Evolutionary conservation across 305 asterid genomes (phyloP), one percentile per base, ranked within the genome.

Genomic region (Solanum aculeatissimum): DNA sequence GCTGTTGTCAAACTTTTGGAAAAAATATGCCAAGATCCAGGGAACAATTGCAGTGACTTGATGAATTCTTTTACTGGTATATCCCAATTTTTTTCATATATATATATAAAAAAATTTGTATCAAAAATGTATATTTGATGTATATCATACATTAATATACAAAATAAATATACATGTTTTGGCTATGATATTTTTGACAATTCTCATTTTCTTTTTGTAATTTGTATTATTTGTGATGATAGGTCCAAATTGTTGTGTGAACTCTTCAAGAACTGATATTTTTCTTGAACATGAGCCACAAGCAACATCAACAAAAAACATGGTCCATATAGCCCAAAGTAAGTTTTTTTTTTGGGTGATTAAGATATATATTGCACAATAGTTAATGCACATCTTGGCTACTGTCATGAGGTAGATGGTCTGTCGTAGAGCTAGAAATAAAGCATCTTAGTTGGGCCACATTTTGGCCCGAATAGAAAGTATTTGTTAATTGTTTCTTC

Each of bases 321-420:
- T 93, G 93, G 25, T 94, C 86, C 98, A 94, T 80, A 87, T 94
- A 65, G 95, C 97, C 47, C 98, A 93, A 57, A 95, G 97, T 95
- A 92, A 83, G 96, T 82, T 32, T 32, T 32, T 32, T 32, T 29
- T 29, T 32, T 32, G 4, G 2, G 35, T 32, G 35, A 4, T 32
- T 32, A 32, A 2, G 35, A 32, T 32, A 32, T 32, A 32, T 32
- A 32, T 32, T 32, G 35, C 35, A 32, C 3, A 32, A 32, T 32
- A 32, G 3, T 32, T 32, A 32, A 32, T 32, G 35, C 35, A 32
- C 3, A 4, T 32, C 35, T 32, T 32, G 35, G 35, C 35, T 32
- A 32, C 4, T 32, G 3, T 4, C 35, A 32, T 32, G 35, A 32
- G 35, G 35, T 4, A 32, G 35, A 32, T 32, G 3, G 5, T 5